These are phyloP conservation scores for Geranium incanum DNA, from an alignment of 441 rosid species.

Conservation along the genomic window DNA sequence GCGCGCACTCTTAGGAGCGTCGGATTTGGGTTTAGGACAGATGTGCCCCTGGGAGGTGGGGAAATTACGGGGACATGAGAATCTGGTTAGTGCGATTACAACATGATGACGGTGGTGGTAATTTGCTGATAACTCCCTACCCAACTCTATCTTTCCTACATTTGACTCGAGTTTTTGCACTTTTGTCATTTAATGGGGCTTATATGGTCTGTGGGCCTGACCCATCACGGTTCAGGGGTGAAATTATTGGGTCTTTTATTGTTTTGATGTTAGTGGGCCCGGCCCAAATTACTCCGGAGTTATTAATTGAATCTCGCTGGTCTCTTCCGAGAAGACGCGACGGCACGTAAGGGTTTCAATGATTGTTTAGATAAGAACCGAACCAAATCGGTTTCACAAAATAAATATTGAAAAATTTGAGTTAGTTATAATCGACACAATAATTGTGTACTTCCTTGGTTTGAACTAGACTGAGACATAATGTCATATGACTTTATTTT, in stretches of 20 bases:
- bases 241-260: not conserved
- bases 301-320: no score
- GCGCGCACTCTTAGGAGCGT: conserved; percentile 19
- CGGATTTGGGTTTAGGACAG: conserved; percentile 19
- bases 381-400: no score
- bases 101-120: not conserved
- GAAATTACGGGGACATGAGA: conserved; percentile 36
- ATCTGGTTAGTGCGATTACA: conserved; percentile 41
- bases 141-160: not conserved
- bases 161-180: not conserved
- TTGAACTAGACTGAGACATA: no score
- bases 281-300: not conserved
- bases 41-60: conserved; percentile 18
- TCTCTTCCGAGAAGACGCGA: no score
- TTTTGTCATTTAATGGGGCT: no score
- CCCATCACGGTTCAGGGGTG: not conserved
- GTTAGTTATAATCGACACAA: no score
- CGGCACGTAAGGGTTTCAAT: no score
- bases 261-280: not conserved
- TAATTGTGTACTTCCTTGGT: no score
- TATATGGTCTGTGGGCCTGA: not conserved
- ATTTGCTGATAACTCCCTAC: not conserved
- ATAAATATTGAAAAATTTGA: no score
- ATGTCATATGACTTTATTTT: no score
- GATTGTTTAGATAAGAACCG: no score